Evolutionary conservation across 108 stramenopile species (phyloP), one percentile per base, ranked within the genome.

Genomic region (Craspedostauros australis): DNA sequence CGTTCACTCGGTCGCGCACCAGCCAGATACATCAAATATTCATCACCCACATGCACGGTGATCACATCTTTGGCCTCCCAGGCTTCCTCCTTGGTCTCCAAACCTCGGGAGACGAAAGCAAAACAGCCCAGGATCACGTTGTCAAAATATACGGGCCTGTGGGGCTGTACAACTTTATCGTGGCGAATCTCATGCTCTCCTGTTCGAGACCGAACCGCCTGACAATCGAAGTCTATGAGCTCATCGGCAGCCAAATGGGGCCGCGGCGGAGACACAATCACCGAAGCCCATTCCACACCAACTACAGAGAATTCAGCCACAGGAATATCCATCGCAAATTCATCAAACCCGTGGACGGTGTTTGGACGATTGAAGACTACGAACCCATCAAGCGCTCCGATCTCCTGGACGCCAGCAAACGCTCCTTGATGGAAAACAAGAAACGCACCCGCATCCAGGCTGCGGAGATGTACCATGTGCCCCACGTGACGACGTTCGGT

Each of bases 31-130:
- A 65, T 1, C 47, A 36, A 18, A 85, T 96, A 34, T 94, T 94
- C 73, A 77, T 96, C 20, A 91, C 89, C 12, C 95, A 96, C 61
- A 39, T 91, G 47, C 97, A 98, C 59, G 95, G 85, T 0, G 97
- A 98, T 82, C 95, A 98, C 63, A 46, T 91, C 16, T 90, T 84
- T 62, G 95, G 95, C 14, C 54, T 98, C 26, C 84, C 88, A 16
- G 84, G 88, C 0, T 28, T 96, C 6, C 46, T 97, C 26, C 49
- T 88, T 23, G 54, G 62, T 21, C 18, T 70, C 20, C 66, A 68
- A 40, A 57, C 36, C 12, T 46, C 39, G 30, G 22, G 20, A 46
- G 23, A 28, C 53, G 32, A 32, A 47, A 38, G 42, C 65, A 62
- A 37, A 50, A 64, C 60, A 4, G 11, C 19, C 0, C 20, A 36